A percentile compares a stretch with the other conserved stretches of the same genome.
These are phyloP conservation scores for Craterostigma plantagineum DNA, from an alignment of 257 asterid species.

Conservation along the genomic window DNA sequence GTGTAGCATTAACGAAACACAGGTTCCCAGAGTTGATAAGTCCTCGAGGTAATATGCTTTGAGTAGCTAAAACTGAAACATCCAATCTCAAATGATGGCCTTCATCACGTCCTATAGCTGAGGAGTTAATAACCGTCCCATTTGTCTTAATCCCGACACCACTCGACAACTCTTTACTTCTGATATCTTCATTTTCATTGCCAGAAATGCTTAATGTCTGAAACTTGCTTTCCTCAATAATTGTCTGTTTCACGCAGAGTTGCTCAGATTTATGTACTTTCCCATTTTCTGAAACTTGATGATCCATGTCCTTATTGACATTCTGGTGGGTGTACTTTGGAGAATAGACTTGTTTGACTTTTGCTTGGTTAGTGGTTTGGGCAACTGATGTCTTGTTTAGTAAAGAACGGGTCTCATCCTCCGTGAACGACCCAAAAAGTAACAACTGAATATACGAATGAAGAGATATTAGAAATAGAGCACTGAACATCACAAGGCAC, in stretches of 20 bases:
- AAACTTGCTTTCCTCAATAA: slow-evolving; percentile 13
- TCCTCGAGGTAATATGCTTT: slow-evolving; percentile 67
- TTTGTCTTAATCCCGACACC: too few species aligned
- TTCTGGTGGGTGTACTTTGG: too few species aligned
- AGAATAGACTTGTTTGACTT: too few species aligned
- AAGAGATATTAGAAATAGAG: too few species aligned
- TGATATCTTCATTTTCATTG: too few species aligned
- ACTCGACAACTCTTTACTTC: too few species aligned
- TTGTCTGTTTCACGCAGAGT: slow-evolving; percentile 14
- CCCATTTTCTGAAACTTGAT: slow-evolving; percentile 35
- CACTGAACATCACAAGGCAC: too few species aligned
- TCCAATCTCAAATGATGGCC: slow-evolving; percentile 13
- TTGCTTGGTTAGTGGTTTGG: too few species aligned
- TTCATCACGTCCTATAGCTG: slow-evolving; percentile 15
- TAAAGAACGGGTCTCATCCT: slow-evolving; percentile 56
- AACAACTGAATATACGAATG: slow-evolving; percentile 26
- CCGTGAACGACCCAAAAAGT: slow-evolving; percentile 83
- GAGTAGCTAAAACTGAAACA: slow-evolving; percentile 17
- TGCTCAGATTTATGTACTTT: slow-evolving; percentile 10
- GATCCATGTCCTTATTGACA: slow-evolving; percentile 11
- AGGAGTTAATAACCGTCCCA: slow-evolving; percentile 19
- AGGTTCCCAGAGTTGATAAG: slow-evolving; percentile 72
- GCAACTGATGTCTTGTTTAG: slow-evolving; percentile 16
- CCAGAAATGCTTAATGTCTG: slow-evolving; percentile 20
- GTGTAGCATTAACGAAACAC: slow-evolving; percentile 87